Evolutionary conservation across 1,284 basidiomycete genomes (phyloP).

Genomic region (Malassezia obtusa): DNA sequence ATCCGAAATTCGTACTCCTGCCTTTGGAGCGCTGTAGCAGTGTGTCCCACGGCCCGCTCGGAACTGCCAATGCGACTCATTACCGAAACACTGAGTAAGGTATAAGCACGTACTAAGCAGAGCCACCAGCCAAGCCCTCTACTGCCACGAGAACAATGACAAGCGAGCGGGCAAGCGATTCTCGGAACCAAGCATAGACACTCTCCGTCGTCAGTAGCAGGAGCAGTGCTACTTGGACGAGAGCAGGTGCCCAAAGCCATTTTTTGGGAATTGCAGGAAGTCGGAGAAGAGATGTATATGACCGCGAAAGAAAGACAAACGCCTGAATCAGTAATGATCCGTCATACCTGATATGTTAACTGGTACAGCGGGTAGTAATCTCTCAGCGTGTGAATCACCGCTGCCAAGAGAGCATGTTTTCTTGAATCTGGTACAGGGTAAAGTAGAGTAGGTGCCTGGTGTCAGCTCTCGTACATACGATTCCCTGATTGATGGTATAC

Average conservation of each 20-base stretch:
- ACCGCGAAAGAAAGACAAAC: constrained; percentile 89
- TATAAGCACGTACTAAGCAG: constrained; percentile 21
- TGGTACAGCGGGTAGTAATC: constrained; percentile 78
- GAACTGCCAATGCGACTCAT: constrained; percentile 35
- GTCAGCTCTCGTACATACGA: constrained; percentile 79
- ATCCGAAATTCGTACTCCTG: constrained; percentile 47
- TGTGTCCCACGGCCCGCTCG: constrained; percentile 10
- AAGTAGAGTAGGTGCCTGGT: constrained; percentile 74
- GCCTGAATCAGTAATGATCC: constrained; percentile 52
- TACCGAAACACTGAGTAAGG: constrained; percentile 21
- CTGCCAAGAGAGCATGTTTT: constrained; percentile 58
- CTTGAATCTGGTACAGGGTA: constrained; percentile 68
- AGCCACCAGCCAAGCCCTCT: constrained; percentile 39
- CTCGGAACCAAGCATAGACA: constrained; percentile 38
- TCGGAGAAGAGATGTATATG: constrained; percentile 70
- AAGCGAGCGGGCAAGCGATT: constrained; percentile 35
- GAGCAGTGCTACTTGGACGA: constrained; percentile 61
- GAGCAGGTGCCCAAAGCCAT: constrained; percentile 64
- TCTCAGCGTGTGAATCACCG: constrained; percentile 69
- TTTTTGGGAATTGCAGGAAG: constrained; percentile 67
- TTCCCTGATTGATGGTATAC: constrained; percentile 47
- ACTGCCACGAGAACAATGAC: constrained; percentile 40
- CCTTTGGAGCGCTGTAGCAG: constrained; percentile 9
- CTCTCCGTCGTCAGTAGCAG: constrained; percentile 58
- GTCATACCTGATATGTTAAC: constrained; percentile 37